Percentiles rank a stretch among this genome's conserved stretches.
Conservation (phyloP, 345 rosid genomes). For the Rhodamnia argentea region DNA sequence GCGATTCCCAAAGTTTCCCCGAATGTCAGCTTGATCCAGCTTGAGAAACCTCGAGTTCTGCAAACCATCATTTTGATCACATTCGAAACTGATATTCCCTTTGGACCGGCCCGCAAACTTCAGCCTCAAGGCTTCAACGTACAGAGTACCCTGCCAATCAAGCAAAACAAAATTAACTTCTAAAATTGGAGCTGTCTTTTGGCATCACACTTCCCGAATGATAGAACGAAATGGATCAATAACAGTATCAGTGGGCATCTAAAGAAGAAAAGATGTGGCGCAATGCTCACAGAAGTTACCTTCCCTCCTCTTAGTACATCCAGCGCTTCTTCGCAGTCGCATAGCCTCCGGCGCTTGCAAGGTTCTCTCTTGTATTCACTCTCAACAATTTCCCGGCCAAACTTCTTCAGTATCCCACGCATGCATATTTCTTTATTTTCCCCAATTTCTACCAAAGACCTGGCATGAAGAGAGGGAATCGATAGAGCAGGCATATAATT, state of each 20-base stretch:
- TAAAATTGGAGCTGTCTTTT: background rate
- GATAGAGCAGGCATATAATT: rapidly evolving
- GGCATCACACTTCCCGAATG: background rate
- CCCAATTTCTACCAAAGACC: background rate
- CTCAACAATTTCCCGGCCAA: background rate
- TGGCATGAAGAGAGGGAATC: background rate
- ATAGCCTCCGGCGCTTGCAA: background rate
- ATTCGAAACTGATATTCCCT: background rate
- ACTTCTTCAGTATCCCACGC: background rate
- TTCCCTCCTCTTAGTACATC: background rate
- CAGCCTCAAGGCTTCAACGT: background rate
- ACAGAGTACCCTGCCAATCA: background rate
- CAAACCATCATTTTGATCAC: background rate
- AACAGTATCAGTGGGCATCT: background rate
- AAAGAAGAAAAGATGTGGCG: background rate
- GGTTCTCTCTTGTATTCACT: background rate
- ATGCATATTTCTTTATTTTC: background rate
- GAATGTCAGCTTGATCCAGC: rapidly evolving
- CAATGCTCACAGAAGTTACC: too few relatives aligned
- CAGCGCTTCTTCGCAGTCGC: background rate
- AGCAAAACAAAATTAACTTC: background rate
- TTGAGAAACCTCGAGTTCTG: background rate
- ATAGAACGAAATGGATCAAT: background rate
- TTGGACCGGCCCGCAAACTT: background rate
- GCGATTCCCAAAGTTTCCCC: rapidly evolving